Conservation (phyloP, 768 basidiomycete species). For the Mycena indigotica region DNA sequence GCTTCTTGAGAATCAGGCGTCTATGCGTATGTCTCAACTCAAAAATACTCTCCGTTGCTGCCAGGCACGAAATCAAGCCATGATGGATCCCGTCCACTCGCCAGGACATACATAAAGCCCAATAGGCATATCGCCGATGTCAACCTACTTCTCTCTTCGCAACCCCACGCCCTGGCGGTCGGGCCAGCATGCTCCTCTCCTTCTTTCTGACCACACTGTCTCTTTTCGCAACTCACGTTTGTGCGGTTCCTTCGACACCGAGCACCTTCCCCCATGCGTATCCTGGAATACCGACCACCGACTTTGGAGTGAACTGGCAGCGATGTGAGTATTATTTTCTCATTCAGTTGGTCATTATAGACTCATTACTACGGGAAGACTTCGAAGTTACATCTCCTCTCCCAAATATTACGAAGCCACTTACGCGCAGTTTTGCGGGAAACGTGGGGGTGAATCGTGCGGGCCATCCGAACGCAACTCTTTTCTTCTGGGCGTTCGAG, state of each 20-base stretch:
- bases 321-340: conserved; percentile 39
- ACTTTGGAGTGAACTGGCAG: conserved; percentile 63
- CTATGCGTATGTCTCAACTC: no score
- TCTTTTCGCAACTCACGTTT: neutral
- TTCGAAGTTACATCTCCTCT: conserved; percentile 58
- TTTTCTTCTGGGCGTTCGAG: conserved; percentile 70
- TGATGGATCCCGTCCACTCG: no score
- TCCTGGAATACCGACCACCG: conserved; percentile 47
- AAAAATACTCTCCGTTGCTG: no score
- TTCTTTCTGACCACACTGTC: neutral
- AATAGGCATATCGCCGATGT: neutral
- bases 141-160: neutral
- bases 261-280: conserved; percentile 51
- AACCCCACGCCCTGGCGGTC: neutral
- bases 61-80: no score
- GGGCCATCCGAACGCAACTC: conserved; percentile 62
- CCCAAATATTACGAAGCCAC: conserved; percentile 58
- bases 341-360: neutral
- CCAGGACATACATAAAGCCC: neutral
- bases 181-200: neutral
- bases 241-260: conserved; percentile 25
- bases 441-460: conserved; percentile 62
- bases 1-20: no score
- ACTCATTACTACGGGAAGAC: conserved; percentile 50
- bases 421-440: conserved; percentile 56